Evolutionary conservation across 1,139 yeast genomes (phyloP).

Genomic region (Arxiozyma slooffiae): DNA sequence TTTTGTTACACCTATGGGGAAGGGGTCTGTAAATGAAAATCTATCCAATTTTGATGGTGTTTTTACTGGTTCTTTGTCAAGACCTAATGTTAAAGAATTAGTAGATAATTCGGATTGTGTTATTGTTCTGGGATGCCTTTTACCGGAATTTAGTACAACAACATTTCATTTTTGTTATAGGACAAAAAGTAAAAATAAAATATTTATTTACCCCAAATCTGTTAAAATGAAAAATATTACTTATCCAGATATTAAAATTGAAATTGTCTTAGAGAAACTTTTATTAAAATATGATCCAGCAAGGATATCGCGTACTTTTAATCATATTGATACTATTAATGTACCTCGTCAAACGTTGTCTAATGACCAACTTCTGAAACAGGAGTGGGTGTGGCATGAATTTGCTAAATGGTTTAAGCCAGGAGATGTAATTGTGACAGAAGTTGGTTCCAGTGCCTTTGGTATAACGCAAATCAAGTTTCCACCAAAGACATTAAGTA

Average conservation of each 20-base stretch:
- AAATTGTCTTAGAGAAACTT: conserved; percentile 46
- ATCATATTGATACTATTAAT: conserved; percentile 21
- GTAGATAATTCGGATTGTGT: conserved; percentile 72
- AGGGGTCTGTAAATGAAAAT: conserved; percentile 64
- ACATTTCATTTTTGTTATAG: conserved; percentile 71
- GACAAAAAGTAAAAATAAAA: conserved; percentile 48
- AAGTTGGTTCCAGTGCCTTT: conserved; percentile 73
- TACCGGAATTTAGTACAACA: conserved; percentile 82
- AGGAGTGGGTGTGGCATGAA: conserved; percentile 76
- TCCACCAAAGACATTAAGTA: conserved; percentile 41
- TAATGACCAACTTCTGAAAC: conserved; percentile 40
- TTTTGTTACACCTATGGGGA: conserved; percentile 87
- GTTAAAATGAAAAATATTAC: conserved; percentile 62
- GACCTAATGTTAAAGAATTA: conserved; percentile 64
- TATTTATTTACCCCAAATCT: conserved; percentile 73
- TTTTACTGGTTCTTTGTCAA: conserved; percentile 68
- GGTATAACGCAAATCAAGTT: conserved; percentile 54
- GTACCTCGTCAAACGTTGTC: conserved; percentile 31
- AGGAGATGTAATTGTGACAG: conserved; percentile 61
- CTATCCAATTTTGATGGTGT: conserved; percentile 72
- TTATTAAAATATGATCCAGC: conserved; percentile 32
- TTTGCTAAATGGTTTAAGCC: conserved; percentile 59
- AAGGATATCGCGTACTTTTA: conserved; percentile 28
- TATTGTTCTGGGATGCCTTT: conserved; percentile 65
- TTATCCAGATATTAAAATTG: conserved; percentile 67